phyloP scores from a whole-genome alignment of 2,329 filamentous ascomycete species.

The Ophiocordyceps australis region DNA sequence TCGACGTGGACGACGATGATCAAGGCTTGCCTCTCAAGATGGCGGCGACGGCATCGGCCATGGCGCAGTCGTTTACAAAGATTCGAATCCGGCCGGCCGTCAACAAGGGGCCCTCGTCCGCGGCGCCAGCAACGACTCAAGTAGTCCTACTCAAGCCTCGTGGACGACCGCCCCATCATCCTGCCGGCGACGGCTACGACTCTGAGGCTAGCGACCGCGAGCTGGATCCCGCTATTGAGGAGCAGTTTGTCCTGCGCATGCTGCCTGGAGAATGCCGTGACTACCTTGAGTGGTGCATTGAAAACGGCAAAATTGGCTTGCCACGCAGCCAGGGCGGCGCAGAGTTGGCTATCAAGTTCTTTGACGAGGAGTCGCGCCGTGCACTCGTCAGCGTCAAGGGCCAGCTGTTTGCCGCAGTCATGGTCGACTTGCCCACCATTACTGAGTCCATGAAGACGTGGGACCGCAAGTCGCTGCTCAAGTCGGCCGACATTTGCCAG shows the following conservation, averaged over 20 bases:
- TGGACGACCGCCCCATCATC: constrained; percentile 49
- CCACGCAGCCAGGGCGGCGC: constrained; percentile 46
- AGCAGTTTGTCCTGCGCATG: constrained; percentile 83
- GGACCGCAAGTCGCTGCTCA: constrained; percentile 77
- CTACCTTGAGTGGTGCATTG: constrained; percentile 58
- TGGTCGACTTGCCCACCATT: constrained; percentile 75
- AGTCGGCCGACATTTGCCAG: constrained; percentile 75
- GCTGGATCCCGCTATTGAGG: constrained; percentile 71
- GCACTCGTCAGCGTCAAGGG: constrained; percentile 53
- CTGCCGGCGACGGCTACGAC: constrained; percentile 81
- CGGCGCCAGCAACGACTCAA: no score
- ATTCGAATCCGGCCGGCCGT: constrained; percentile 30
- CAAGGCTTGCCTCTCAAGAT: constrained; percentile 21
- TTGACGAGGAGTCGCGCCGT: constrained; percentile 56
- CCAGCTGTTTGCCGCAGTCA: constrained; percentile 54
- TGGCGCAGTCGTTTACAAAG: constrained; percentile 17
- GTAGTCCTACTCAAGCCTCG: constrained; percentile 40
- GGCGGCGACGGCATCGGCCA: constrained; percentile 1
- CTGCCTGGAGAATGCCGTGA: constrained; percentile 71
- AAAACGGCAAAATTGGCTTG: constrained; percentile 59
- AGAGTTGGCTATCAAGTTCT: constrained; percentile 65
- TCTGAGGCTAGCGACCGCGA: constrained; percentile 89
- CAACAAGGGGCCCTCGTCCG: constrained; percentile 15
- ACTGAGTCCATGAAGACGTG: constrained; percentile 87
- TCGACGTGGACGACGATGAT: constrained; percentile 36